Evolutionary conservation across 1,284 basidiomycete genomes (phyloP), one percentile per base, ranked within the genome.

Genomic region (Phlebopus sp.): DNA sequence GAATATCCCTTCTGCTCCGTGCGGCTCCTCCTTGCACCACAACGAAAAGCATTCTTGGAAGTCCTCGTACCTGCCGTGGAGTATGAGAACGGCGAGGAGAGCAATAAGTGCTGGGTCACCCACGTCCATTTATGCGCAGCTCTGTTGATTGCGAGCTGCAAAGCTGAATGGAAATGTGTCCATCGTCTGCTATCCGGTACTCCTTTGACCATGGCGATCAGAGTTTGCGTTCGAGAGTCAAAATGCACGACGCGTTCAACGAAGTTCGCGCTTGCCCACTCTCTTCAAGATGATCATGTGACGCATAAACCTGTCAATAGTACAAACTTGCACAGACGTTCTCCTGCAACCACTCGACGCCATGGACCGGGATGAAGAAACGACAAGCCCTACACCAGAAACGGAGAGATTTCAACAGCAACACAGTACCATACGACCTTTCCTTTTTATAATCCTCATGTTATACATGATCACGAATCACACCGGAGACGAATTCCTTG

Each of bases 51-150:
- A 89, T 67, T 87, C 82, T 5, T 78, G 71, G 54, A 89, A 90
- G 60, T 90, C 84, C 58, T 88, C 82, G 57, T 81, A 86, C 40
- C 86, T 90, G 54, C 23, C 34, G 29, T 27, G 19, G 46, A 29
- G 27, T 11, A 53, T 21, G 31, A 51, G 42, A 37, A 39, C 14
- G 42, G 17, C 11, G 25, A 25, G 17, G 21, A 17, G 47, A 37
- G 39, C 32, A 18, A 45, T 29, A 29, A 29, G n/a, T n/a, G n/a
- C 27, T 13, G 47, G 0, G 46, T 32, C 9, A 80, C 86, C 59
- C 56, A 87, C 86, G 84, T 84, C 86, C 87, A 90, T 59, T 88
- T 88, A 62, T 85, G 82, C 4, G 85, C 79, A n/a, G 84, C 77
- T 17, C 84, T 74, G 57, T 86, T 84, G 19, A 86, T 79, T 13